These are phyloP conservation scores for Cyclotella choctawhatcheeana DNA, from an alignment of 108 stramenopile species.

Conservation along the genomic window DNA sequence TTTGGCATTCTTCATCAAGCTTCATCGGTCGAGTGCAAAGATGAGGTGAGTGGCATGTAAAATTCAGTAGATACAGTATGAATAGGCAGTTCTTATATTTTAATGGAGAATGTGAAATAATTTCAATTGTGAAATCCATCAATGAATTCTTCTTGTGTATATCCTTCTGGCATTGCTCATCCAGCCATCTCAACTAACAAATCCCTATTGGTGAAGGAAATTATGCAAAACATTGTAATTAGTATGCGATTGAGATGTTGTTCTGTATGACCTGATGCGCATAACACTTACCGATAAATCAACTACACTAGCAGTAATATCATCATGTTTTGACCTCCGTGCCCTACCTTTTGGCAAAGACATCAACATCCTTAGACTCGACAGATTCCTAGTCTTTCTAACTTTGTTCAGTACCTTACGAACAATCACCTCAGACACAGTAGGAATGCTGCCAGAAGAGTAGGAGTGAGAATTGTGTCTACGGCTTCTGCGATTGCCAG, in stretches of 20 bases:
- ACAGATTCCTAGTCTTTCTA: conserved; percentile 76
- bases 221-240: not conserved
- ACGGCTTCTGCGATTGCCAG: conserved; percentile 17
- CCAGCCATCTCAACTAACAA: conserved; percentile 11
- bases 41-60: too few species aligned
- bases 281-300: conserved; percentile 65
- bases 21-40: too few species aligned
- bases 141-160: too few species aligned
- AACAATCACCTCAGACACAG: conserved; percentile 85
- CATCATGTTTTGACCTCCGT: conserved; percentile 87
- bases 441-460: conserved; percentile 50
- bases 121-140: too few species aligned
- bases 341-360: conserved; percentile 80
- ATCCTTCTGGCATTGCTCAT: not conserved
- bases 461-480: conserved; percentile 37
- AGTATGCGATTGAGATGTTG: not conserved
- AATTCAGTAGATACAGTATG: too few species aligned
- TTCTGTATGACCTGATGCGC: too few species aligned
- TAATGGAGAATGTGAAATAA: too few species aligned
- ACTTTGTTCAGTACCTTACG: conserved; percentile 86
- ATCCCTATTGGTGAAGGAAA: not conserved
- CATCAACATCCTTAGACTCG: conserved; percentile 79
- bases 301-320: conserved; percentile 85
- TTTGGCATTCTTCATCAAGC: too few species aligned
- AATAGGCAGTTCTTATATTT: too few species aligned